These are phyloP conservation scores for Kurtzmaniella fragi DNA, from an alignment of 805 yeast genomes.

Conservation along the genomic window DNA sequence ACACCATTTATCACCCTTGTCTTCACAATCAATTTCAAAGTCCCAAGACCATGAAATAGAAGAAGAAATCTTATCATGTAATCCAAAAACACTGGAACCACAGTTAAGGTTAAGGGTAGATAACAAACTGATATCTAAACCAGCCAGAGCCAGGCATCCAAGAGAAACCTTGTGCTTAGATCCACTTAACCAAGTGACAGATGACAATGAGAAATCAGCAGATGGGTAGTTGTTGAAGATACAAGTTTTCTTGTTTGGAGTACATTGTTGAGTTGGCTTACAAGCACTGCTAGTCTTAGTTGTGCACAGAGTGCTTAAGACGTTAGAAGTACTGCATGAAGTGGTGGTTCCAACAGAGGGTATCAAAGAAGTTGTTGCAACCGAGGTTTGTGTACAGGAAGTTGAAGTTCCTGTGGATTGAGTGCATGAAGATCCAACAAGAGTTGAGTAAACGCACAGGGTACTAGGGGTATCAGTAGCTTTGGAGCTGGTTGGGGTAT, in stretches of 20 bases:
- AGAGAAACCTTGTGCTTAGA: neutral
- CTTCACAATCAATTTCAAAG: slow-evolving; percentile 1
- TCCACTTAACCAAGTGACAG: neutral
- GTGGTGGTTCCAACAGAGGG: too few species aligned
- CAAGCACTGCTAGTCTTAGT: neutral
- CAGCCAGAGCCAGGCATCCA: neutral
- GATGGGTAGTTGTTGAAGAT: neutral
- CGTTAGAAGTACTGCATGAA: neutral
- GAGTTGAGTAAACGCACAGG: too few species aligned
- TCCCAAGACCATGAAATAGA: neutral
- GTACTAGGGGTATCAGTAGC: too few species aligned
- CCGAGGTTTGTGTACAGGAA: too few species aligned
- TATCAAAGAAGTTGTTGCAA: too few species aligned
- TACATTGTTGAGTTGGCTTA: neutral
- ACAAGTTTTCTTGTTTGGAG: neutral
- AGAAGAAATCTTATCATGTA: neutral
- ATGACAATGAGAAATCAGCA: neutral
- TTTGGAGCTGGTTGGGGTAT: too few species aligned
- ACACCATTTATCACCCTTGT: slow-evolving; percentile 1
- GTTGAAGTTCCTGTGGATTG: too few species aligned
- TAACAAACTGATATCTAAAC: neutral
- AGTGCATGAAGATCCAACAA: too few species aligned
- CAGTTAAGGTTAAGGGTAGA: neutral
- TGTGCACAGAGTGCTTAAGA: neutral
- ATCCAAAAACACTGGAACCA: neutral